Evolutionary conservation across 1,139 yeast genomes (phyloP).

Genomic region (Blastobotrys persicus): DNA sequence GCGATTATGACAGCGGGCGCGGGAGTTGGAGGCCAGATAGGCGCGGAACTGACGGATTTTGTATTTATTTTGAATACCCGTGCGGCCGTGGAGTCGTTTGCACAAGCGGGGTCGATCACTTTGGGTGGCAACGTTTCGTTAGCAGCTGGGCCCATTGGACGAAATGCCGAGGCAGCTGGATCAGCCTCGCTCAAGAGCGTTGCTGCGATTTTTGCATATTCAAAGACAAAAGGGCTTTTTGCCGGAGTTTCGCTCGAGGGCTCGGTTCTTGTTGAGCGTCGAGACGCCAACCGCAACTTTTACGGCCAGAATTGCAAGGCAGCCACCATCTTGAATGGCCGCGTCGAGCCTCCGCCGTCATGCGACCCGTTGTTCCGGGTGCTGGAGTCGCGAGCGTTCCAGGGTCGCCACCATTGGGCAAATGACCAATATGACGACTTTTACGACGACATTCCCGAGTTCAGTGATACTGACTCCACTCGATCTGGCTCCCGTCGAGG

Average conservation of each 20-base stretch:
- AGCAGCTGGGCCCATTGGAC: constrained; percentile 98
- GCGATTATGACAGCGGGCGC: constrained; percentile 97
- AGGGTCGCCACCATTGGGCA: constrained; percentile 44
- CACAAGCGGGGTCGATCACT: constrained; percentile 91
- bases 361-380: constrained; percentile 86
- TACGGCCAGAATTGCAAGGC: constrained; percentile 89
- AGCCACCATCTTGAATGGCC: constrained; percentile 74
- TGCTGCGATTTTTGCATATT: constrained; percentile 89
- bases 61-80: constrained; percentile 85
- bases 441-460: constrained; percentile 67
- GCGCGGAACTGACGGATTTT: constrained; percentile 94
- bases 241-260: constrained; percentile 98
- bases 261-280: constrained; percentile 87
- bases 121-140: constrained; percentile 93
- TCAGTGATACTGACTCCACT: constrained; percentile 31
- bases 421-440: constrained; percentile 57
- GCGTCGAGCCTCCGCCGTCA: constrained; percentile 91
- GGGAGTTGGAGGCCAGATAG: constrained; percentile 97
- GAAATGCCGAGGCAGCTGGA: constrained; percentile 98
- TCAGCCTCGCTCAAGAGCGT: constrained; percentile 86
- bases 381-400: constrained; percentile 81
- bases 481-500: constrained; percentile 32
- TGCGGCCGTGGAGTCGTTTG: constrained; percentile 90
- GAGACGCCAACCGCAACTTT: constrained; percentile 94
- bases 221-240: constrained; percentile 93